Evolutionary conservation across 1,284 basidiomycete species (phyloP), one percentile per base, ranked within the genome.

Genomic region (Rhodotorula sp.): DNA sequence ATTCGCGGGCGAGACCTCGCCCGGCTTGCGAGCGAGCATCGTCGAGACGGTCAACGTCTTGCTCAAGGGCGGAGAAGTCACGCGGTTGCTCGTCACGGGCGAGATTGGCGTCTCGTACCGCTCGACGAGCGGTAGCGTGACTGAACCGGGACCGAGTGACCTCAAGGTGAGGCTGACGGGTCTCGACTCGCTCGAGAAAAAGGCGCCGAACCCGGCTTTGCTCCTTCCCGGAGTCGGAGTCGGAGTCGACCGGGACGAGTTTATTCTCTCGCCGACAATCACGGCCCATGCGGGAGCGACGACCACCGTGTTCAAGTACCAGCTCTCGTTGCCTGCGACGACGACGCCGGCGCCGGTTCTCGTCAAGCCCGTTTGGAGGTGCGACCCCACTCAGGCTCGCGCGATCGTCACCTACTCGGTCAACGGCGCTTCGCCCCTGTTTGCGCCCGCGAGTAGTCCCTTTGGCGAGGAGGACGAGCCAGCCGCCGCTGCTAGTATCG

Each of bases 11-110:
- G 52, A 59, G 16, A 45, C 68, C 6, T 67, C 63, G 3, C 66
- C 78, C 0, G 83, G 82, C 28, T 72, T 85, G 12, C 77, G 81
- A 10, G 83, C 83, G 2, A 80, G 79, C 62, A 78, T 86, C 49
- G 80, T 79, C 54, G 85, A 86, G 78, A 82, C 83, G 2, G 81
- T 86, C 69, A 84, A 84, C 71, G 85, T 83, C 6, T 79, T 84
- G 48, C 81, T 83, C 69, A 80, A 79, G 58, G 76, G 72, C 10
- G 81, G 82, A 21, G 77, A 80, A 34, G 78, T 84, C 14, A 70
- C 78, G 26, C 79, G 81, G n/a, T 80, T 84, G 6, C 81, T 84
- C 80, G 80, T 86, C 60, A 83, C 81, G 7, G 85, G 85, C 38
- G 85, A 86, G 68, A 81, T 86, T 43, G 79, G 71, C 48, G 72